Conservation (phyloP, 345 rosid species). For the Lepidium aucheri region DNA sequence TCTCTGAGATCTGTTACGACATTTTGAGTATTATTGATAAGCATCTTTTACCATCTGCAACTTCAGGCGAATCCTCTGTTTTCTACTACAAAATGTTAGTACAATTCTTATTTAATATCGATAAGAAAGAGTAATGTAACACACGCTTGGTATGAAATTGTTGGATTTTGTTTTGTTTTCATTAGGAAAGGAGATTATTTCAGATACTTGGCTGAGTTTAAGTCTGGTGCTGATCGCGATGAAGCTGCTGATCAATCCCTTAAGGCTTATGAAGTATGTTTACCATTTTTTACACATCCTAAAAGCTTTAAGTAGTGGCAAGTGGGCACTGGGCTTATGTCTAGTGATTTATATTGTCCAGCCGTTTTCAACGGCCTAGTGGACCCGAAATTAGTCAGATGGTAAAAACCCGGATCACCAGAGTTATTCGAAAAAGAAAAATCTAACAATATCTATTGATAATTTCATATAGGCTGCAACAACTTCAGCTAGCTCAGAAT, state of each 20-base stretch:
- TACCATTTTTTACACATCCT: not conserved
- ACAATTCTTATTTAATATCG: not conserved
- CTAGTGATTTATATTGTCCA: too few species aligned
- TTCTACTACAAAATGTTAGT: slow-evolving; percentile 61
- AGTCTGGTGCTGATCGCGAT: slow-evolving; percentile 33
- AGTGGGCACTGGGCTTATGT: too few species aligned
- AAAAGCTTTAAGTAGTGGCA: too few species aligned
- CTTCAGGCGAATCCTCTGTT: slow-evolving; percentile 71
- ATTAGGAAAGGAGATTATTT: slow-evolving; percentile 57
- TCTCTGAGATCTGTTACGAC: slow-evolving; percentile 60
- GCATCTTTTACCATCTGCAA: slow-evolving; percentile 58
- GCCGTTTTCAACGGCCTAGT: too few species aligned
- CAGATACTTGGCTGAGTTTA: slow-evolving; percentile 53
- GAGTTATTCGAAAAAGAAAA: too few species aligned
- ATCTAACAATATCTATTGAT: too few species aligned
- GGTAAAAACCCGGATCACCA: too few species aligned
- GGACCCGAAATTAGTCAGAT: too few species aligned
- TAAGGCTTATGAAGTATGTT: slow-evolving; percentile 33
- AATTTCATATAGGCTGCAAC: slow-evolving; percentile 23
- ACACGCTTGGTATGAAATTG: too few species aligned
- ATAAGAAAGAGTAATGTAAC: not conserved
- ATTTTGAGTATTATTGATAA: slow-evolving; percentile 46
- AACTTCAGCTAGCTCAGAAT: slow-evolving; percentile 41
- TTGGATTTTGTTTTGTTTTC: not conserved
- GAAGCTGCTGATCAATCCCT: slow-evolving; percentile 43